Percentiles rank a stretch among this genome's conserved stretches.
Conservation (phyloP, 148 eudicot genomes). For the Beta vulgaris region DNA sequence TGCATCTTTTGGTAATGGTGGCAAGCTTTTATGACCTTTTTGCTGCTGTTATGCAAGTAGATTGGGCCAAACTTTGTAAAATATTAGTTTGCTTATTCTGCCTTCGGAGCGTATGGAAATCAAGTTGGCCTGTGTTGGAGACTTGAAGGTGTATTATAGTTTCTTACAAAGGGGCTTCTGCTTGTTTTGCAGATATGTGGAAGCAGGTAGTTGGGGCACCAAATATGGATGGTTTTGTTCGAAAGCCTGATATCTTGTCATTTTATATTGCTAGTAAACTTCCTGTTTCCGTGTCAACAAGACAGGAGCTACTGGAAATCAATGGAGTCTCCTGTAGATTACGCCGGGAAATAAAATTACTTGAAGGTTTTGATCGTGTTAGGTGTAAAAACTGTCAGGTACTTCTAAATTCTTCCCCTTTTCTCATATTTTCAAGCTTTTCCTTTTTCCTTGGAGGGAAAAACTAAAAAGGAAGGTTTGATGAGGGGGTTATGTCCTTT, state of each 20-base stretch:
- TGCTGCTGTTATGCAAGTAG: neutral
- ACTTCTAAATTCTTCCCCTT: slow-evolving; percentile 3
- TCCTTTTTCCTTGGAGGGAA: neutral
- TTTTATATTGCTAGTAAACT: slow-evolving; percentile 87
- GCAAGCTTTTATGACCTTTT: neutral
- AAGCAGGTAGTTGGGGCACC: slow-evolving; percentile 74
- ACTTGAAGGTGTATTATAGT: too few species aligned
- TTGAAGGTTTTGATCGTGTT: slow-evolving; percentile 72
- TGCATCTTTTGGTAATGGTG: neutral
- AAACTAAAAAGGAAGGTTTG: neutral
- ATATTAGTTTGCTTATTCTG: neutral
- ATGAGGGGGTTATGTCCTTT: neutral
- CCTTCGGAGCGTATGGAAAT: neutral
- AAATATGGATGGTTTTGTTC: slow-evolving; percentile 62
- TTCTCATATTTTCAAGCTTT: neutral
- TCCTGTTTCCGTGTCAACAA: slow-evolving; percentile 81
- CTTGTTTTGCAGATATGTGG: slow-evolving; percentile 75
- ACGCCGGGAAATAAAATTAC: slow-evolving; percentile 86
- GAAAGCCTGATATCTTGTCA: slow-evolving; percentile 73
- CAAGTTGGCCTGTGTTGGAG: neutral
- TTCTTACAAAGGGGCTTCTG: slow-evolving; percentile 14
- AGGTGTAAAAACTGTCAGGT: slow-evolving; percentile 89
- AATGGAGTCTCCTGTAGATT: slow-evolving; percentile 84
- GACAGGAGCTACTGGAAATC: slow-evolving; percentile 94
- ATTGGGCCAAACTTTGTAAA: neutral